Conservation (phyloP, 176 grass and related monocot species). For the Phyllostachys edulis region DNA sequence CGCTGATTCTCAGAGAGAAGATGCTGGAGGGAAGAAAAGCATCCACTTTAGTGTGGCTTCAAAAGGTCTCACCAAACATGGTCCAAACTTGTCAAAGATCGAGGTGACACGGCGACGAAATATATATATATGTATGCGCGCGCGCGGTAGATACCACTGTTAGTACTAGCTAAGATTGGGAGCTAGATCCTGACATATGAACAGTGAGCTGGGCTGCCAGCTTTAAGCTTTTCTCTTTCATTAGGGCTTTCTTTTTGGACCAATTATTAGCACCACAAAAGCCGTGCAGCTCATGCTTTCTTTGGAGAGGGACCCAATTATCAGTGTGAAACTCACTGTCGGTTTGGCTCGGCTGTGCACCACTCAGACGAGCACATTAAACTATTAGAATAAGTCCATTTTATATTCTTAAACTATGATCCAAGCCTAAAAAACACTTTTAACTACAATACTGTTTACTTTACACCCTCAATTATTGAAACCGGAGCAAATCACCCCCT, state of each 20-base stretch:
- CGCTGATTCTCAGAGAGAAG: not conserved
- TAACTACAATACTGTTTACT: too few relatives aligned
- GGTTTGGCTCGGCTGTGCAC: too few relatives aligned
- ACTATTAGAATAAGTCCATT: too few relatives aligned
- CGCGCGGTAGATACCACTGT: not conserved
- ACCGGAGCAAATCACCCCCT: too few relatives aligned
- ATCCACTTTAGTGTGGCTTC: not conserved
- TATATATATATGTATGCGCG: too few relatives aligned
- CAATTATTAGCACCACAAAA: constrained; percentile 24
- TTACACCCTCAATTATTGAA: too few relatives aligned
- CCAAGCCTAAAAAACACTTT: too few relatives aligned
- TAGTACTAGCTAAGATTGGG: not conserved
- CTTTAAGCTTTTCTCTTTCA: not conserved
- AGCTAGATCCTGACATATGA: constrained; percentile 12
- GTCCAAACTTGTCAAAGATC: not conserved
- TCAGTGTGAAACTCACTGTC: too few relatives aligned
- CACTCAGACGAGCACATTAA: too few relatives aligned
- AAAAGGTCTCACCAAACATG: not conserved
- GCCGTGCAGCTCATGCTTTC: not conserved
- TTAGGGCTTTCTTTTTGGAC: constrained; percentile 2
- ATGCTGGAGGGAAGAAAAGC: not conserved
- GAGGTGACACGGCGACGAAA: not conserved
- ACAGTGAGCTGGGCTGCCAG: not conserved
- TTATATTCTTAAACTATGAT: too few relatives aligned
- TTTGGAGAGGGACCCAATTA: too few relatives aligned